Evolutionary conservation across 345 rosid genomes (phyloP), one percentile per base, ranked within the genome.

Genomic region (Ceriops tagal): DNA sequence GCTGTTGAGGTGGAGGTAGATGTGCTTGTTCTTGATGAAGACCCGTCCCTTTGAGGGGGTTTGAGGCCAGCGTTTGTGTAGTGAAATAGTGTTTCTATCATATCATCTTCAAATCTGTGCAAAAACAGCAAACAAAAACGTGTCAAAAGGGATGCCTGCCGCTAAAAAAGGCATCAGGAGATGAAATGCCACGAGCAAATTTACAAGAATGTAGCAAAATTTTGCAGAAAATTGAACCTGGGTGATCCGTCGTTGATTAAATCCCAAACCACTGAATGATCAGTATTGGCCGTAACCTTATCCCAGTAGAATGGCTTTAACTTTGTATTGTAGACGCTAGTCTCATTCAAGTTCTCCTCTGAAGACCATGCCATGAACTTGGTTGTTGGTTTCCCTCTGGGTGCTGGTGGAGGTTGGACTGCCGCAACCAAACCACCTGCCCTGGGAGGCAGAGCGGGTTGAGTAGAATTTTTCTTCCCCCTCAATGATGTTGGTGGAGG

Each of bases 221-320:
- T 55, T n/a, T 26, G 46, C 62, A 49, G 27, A 31, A 26, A 55
- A 55, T 55, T 26, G 56, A 79, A 88, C 90, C 85, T 82, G 58
- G 86, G 71, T 32, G 89, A 84, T 58, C 90, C 90, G 47, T 86
- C 81, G 31, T 80, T 77, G 55, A 88, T 84, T 74, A 84, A 75
- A 79, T 88, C 79, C 93, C 93, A 88, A 47, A 88, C 90, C 69
- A 88, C 65, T 11, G 87, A 88, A 75, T 88, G 89, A 61, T 88
- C 87, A 55, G 78, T 77, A 74, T 79, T 76, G 39, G 87, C 82
- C 19, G 69, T 52, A 37, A 88, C 82, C 74, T 88, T 88, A 66
- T 88, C 93, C 90, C 93, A 84, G 47, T 84, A 85, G 79, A 88
- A 71, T 16, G 90, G 89, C 72, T 81, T 82, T 49, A 80, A 78